Evolutionary conservation across 176 grass and related monocot genomes (phyloP).

Genomic region (Rhipidocladum racemiflorum): DNA sequence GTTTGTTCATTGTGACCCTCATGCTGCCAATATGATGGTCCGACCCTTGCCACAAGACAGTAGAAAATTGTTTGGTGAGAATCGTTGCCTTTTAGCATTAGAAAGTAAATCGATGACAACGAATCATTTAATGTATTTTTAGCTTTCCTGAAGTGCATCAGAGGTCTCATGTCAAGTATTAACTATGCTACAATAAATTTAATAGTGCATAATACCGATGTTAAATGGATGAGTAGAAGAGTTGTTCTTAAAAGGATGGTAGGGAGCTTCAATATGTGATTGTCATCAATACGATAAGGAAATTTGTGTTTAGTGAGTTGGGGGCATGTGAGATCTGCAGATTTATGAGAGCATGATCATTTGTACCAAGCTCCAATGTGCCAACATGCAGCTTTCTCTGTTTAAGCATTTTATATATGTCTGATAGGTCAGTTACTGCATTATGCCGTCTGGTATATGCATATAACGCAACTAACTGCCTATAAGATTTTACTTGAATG

Average conservation of each 20-base stretch:
- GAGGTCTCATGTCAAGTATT: not conserved
- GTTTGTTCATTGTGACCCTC: constrained; percentile 97
- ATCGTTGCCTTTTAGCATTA: constrained; percentile 11
- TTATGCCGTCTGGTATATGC: not conserved
- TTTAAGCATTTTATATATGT: constrained; percentile 11
- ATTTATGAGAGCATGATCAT: not conserved
- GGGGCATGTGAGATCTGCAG: not conserved
- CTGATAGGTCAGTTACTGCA: not conserved
- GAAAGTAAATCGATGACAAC: not conserved
- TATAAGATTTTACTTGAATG: constrained; percentile 26
- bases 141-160: constrained; percentile 8
- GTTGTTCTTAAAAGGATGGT: not conserved
- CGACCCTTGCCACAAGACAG: constrained; percentile 59
- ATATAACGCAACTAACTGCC: not conserved
- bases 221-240: constrained; percentile 13
- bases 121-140: not conserved
- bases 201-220: not conserved
- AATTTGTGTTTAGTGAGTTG: not conserved
- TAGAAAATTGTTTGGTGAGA: constrained; percentile 58
- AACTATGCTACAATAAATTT: not conserved
- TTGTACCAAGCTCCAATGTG: not conserved
- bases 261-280: constrained; percentile 7
- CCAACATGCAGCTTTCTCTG: not conserved
- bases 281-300: not conserved
- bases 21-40: constrained; percentile 99